These are phyloP conservation scores for Suillus sp. DNA, from an alignment of 768 basidiomycete species.

Conservation along the genomic window DNA sequence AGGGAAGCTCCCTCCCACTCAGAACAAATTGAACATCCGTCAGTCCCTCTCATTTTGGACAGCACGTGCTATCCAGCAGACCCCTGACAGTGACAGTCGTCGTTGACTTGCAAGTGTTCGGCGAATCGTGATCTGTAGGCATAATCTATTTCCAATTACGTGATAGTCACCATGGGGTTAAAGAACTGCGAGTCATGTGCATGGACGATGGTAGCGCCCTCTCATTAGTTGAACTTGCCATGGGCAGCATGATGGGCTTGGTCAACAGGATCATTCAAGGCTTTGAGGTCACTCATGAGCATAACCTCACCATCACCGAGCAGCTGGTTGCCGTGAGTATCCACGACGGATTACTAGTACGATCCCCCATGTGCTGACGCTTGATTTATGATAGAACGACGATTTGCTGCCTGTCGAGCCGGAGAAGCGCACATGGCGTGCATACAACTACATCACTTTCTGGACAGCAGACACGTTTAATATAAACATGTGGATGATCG, in stretches of 20 bases:
- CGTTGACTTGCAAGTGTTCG: neutral
- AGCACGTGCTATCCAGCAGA: neutral
- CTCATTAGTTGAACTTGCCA: constrained; percentile 8
- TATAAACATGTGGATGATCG: constrained; percentile 83
- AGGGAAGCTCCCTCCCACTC: too few species aligned
- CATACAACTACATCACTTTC: constrained; percentile 67
- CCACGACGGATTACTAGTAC: constrained; percentile 12
- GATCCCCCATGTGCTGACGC: constrained; percentile 1
- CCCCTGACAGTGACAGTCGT: neutral
- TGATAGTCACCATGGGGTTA: neutral
- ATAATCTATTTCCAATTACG: neutral
- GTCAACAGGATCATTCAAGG: constrained; percentile 26
- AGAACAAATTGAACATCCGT: too few species aligned
- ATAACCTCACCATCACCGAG: constrained; percentile 54
- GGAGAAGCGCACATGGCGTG: constrained; percentile 65
- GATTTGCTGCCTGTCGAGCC: constrained; percentile 68
- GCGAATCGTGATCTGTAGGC: neutral
- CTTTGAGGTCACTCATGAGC: constrained; percentile 57
- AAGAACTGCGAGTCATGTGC: neutral
- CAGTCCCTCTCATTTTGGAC: too few species aligned
- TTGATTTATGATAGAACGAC: constrained; percentile 51
- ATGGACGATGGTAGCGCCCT: neutral
- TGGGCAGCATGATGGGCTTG: too few species aligned
- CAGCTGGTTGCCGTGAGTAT: constrained; percentile 57
- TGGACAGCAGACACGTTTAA: constrained; percentile 86